Evolutionary conservation across 1,284 basidiomycete species (phyloP).

Genomic region (Ustilago trichophora): DNA sequence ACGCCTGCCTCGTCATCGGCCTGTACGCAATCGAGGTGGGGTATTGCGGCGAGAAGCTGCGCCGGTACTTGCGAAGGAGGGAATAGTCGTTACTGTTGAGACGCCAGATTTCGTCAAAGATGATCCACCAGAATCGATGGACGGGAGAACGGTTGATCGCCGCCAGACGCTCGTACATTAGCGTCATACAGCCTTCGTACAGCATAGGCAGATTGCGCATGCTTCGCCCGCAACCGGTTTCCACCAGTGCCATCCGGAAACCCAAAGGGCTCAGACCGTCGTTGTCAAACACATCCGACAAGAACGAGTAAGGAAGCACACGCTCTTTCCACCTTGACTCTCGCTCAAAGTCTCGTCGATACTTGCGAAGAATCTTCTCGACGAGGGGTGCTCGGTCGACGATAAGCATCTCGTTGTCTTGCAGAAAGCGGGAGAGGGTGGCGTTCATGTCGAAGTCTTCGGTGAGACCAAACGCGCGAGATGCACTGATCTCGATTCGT

Average conservation of each 20-base stretch:
- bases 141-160: constrained; percentile 72
- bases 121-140: constrained; percentile 82
- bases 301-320: constrained; percentile 75
- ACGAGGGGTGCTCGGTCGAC: constrained; percentile 69
- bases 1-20: constrained; percentile 74
- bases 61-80: constrained; percentile 74
- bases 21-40: constrained; percentile 79
- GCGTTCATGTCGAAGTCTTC: constrained; percentile 76
- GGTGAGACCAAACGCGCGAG: constrained; percentile 74
- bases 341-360: constrained; percentile 71
- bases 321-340: constrained; percentile 73
- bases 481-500: constrained; percentile 69
- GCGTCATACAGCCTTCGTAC: constrained; percentile 71
- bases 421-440: constrained; percentile 74
- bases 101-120: constrained; percentile 73
- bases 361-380: constrained; percentile 71
- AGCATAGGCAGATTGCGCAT: constrained; percentile 72
- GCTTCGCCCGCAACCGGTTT: constrained; percentile 71
- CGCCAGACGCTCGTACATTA: constrained; percentile 73
- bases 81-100: constrained; percentile 47
- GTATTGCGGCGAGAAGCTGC: constrained; percentile 78
- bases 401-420: constrained; percentile 73
- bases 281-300: constrained; percentile 70
- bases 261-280: constrained; percentile 35
- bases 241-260: constrained; percentile 70